Evolutionary conservation across 2,329 filamentous ascomycete species (phyloP).

Genomic region (Arthrobotrys entomopaga): DNA sequence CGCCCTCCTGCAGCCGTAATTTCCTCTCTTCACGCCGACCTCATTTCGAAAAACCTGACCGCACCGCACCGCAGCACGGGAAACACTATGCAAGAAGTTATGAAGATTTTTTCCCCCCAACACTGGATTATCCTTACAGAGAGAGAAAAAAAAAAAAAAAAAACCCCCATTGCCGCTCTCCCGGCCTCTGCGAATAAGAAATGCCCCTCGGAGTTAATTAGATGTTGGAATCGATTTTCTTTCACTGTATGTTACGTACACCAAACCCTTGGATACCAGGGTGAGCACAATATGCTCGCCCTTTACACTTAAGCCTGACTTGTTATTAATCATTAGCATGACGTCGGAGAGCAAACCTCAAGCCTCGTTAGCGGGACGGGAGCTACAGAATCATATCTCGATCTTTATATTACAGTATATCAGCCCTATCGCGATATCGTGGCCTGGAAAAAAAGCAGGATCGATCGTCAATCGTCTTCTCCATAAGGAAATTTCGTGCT

Average conservation of each 20-base stretch:
- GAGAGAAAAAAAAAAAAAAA: conserved; percentile 6
- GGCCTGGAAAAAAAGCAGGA: conserved; percentile 13
- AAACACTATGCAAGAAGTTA: not conserved
- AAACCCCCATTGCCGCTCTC: not conserved
- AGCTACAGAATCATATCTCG: conserved; percentile 30
- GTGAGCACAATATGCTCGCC: conserved; percentile 18
- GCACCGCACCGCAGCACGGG: conserved; percentile 27
- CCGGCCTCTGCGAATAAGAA: not conserved
- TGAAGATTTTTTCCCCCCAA: no score
- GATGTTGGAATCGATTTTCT: not conserved
- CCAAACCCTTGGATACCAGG: conserved; percentile 23
- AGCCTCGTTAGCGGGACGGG: conserved; percentile 39
- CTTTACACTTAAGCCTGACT: conserved; percentile 1
- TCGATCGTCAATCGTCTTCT: not conserved
- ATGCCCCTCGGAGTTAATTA: not conserved
- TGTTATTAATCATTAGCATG: conserved; percentile 45
- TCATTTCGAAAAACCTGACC: conserved; percentile 52
- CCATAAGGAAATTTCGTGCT: no score
- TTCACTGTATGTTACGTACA: conserved; percentile 11
- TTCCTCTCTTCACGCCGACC: conserved; percentile 47
- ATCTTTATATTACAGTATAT: conserved; percentile 40
- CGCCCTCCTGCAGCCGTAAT: conserved; percentile 51
- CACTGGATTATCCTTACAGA: not conserved
- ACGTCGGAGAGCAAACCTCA: conserved; percentile 25
- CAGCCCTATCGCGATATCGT: conserved; percentile 42